Percentiles rank a stretch among this genome's conserved stretches.
These are phyloP conservation scores for Apiotrichum gamsii DNA, from an alignment of 1,284 basidiomycete genomes.

Conservation along the genomic window DNA sequence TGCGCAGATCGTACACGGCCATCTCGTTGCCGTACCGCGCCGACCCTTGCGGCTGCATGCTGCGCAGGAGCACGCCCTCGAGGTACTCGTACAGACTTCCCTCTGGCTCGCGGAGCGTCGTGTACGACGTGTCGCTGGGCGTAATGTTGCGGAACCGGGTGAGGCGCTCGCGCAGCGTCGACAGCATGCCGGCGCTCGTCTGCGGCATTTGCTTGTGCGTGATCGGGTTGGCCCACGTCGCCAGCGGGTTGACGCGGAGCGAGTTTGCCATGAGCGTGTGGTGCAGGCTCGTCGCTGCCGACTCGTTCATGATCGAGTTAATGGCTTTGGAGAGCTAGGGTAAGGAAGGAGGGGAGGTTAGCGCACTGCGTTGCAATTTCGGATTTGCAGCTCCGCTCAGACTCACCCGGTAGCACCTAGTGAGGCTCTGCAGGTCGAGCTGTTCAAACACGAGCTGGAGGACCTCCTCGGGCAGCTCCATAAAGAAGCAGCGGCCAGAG, in stretches of 20 bases:
- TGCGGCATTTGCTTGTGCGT: constrained; percentile 44
- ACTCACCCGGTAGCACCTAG: constrained; percentile 24
- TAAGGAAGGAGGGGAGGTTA: too few relatives aligned
- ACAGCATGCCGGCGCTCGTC: constrained; percentile 32
- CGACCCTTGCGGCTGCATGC: background rate
- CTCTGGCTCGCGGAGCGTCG: constrained; percentile 34
- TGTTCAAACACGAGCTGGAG: constrained; percentile 24
- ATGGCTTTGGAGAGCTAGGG: constrained; percentile 39
- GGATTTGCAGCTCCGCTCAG: too few relatives aligned
- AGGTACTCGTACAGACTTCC: constrained; percentile 46
- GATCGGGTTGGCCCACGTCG: constrained; percentile 12
- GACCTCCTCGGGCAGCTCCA: constrained; percentile 28
- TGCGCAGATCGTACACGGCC: constrained; percentile 28
- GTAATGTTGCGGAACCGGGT: constrained; percentile 36
- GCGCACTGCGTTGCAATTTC: too few relatives aligned
- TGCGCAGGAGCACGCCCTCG: constrained; percentile 36
- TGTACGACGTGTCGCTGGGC: constrained; percentile 15
- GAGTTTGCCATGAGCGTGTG: constrained; percentile 72
- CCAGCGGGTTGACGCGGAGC: constrained; percentile 56
- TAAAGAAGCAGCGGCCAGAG: constrained; percentile 3
- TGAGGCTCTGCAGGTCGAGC: constrained; percentile 18
- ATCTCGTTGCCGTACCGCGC: constrained; percentile 11
- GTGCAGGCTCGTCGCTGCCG: constrained; percentile 56
- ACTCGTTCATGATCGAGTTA: constrained; percentile 26
- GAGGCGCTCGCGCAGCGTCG: constrained; percentile 33